A percentile compares a stretch with the other conserved stretches of the same genome.
Conservation (phyloP, 2,329 filamentous ascomycete species). For the Cordyceps javanica region DNA sequence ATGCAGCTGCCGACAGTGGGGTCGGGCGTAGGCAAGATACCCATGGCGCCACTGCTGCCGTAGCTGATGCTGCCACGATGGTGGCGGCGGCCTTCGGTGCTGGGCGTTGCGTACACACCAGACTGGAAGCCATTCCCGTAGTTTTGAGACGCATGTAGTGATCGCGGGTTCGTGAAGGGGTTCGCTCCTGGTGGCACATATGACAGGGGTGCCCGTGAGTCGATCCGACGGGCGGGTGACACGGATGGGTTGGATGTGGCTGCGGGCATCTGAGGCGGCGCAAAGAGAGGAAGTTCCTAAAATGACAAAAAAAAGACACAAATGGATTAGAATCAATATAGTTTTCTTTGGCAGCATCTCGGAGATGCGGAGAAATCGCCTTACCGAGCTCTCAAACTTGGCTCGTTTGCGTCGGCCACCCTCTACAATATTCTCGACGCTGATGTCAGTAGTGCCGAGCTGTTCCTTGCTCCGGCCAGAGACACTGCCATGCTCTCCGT, state of each 20-base stretch:
- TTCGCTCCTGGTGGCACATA: conserved; percentile 72
- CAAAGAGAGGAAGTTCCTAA: conserved; percentile 92
- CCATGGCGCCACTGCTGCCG: conserved; percentile 36
- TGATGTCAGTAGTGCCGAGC: conserved; percentile 92
- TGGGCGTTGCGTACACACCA: conserved; percentile 57
- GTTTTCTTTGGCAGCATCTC: not conserved
- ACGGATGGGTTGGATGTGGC: conserved; percentile 96
- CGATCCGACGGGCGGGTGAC: conserved; percentile 78
- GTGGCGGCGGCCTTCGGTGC: conserved; percentile 51
- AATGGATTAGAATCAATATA: conserved; percentile 13
- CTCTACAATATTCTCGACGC: conserved; percentile 95
- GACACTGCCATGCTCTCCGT: conserved; percentile 70
- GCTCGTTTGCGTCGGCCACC: conserved; percentile 91
- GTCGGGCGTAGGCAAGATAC: conserved; percentile 84
- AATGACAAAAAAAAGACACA: conserved; percentile 19
- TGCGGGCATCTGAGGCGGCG: conserved; percentile 87
- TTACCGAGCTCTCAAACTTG: conserved; percentile 95
- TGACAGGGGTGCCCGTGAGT: conserved; percentile 66
- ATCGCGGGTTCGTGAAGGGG: conserved; percentile 69
- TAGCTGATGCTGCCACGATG: conserved; percentile 59
- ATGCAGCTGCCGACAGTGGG: conserved; percentile 97
- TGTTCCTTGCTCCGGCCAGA: conserved; percentile 73
- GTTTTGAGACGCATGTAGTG: conserved; percentile 78
- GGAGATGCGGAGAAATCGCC: conserved; percentile 27
- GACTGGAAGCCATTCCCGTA: conserved; percentile 50